Evolutionary conservation across 1,284 basidiomycete species (phyloP).

Genomic region (Stereum hirsutum): DNA sequence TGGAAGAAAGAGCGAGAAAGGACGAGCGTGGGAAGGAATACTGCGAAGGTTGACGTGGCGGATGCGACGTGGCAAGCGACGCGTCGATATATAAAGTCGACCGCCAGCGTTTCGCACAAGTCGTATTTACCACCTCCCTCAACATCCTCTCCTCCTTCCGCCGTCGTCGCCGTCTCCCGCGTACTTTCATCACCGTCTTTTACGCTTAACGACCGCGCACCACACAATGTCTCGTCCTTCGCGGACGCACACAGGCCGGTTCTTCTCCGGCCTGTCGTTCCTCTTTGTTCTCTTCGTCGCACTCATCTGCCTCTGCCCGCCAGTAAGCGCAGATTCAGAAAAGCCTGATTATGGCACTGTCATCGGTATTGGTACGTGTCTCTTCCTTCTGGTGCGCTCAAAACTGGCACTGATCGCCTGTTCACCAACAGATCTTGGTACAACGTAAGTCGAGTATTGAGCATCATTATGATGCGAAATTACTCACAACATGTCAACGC

Average conservation of each 20-base stretch:
- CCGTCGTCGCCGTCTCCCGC: no score
- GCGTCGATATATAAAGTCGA: no score
- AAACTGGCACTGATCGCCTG: constrained; percentile 13
- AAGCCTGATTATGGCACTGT: constrained; percentile 79
- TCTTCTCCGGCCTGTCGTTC: constrained; percentile 58
- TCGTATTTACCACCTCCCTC: no score
- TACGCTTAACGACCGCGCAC: no score
- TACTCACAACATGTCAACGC: constrained; percentile 14
- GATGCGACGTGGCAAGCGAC: no score
- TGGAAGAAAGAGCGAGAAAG: no score
- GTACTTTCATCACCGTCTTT: no score
- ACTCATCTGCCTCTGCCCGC: constrained; percentile 52
- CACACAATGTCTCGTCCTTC: constrained; percentile 29
- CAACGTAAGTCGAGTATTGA: constrained; percentile 42
- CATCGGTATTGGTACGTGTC: constrained; percentile 87
- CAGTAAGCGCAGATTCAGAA: constrained; percentile 50
- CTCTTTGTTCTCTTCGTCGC: constrained; percentile 57
- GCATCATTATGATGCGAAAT: background rate
- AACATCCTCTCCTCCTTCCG: no score
- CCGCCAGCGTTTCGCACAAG: no score
- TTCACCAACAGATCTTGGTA: constrained; percentile 59
- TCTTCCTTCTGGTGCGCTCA: background rate
- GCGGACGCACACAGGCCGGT: constrained; percentile 42
- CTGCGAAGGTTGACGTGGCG: no score
- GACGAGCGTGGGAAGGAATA: no score